Conservation (phyloP, 257 asterid genomes). For the Parsonsia alboflavescens region DNA sequence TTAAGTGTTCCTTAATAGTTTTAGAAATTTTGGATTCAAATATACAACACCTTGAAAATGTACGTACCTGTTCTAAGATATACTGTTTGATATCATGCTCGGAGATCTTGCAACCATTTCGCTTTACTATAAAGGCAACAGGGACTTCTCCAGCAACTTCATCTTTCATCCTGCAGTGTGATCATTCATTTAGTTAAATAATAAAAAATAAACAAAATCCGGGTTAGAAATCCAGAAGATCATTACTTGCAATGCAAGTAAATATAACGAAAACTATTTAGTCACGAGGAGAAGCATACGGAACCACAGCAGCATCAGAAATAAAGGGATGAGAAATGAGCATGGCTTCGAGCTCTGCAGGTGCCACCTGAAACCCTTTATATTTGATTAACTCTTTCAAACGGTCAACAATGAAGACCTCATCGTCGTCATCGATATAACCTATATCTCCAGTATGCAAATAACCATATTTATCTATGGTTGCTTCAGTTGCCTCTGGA, state of each 20-base stretch:
- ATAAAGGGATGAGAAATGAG: conserved; percentile 28
- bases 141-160: conserved; percentile 34
- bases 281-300: conserved; percentile 20
- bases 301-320: conserved; percentile 40
- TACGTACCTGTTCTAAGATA: conserved; percentile 24
- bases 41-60: no score
- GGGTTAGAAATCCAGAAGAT: no score
- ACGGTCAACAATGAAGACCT: conserved; percentile 35
- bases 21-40: no score
- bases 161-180: conserved; percentile 20
- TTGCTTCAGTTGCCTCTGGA: conserved; percentile 25
- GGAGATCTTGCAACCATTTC: conserved; percentile 2
- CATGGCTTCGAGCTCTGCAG: conserved; percentile 42
- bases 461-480: conserved; percentile 42
- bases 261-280: no score
- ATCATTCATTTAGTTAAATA: no score
- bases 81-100: conserved; percentile 21
- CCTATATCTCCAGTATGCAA: conserved; percentile 44
- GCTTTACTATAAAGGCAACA: conserved; percentile 22
- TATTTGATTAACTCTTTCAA: conserved; percentile 38
- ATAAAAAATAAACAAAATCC: background rate
- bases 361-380: conserved; percentile 47
- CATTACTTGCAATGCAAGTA: no score
- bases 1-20: no score
- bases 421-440: conserved; percentile 33